Evolutionary conservation across 441 rosid species (phyloP).

Genomic region (Pelargonium myrrhifolium): DNA sequence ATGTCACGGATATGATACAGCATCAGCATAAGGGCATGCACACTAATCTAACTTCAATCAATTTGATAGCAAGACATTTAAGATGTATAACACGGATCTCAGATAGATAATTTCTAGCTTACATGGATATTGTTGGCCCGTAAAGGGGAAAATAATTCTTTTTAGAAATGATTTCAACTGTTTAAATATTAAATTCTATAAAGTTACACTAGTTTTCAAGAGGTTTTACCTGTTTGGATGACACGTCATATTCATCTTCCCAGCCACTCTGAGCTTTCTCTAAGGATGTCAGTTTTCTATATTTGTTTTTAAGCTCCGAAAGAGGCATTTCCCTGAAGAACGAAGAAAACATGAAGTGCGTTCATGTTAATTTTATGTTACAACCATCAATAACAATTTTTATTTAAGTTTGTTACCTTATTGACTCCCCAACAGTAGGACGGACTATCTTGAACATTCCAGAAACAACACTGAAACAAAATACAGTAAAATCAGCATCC

Average conservation of each 20-base stretch:
- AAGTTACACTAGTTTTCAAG: background rate
- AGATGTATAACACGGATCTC: background rate
- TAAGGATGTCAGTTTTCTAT: slow-evolving; percentile 59
- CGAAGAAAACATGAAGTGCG: slow-evolving; percentile 3
- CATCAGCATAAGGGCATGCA: background rate
- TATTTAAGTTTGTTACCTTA: slow-evolving; percentile 45
- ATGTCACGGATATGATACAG: slow-evolving; percentile 8
- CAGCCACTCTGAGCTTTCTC: slow-evolving; percentile 80
- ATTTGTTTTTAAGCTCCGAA: slow-evolving; percentile 74
- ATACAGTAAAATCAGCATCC: slow-evolving; percentile 11
- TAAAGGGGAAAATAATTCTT: background rate
- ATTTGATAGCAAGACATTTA: slow-evolving; percentile 1
- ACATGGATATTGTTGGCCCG: no score
- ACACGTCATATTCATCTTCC: slow-evolving; percentile 94
- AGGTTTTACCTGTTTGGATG: slow-evolving; percentile 79
- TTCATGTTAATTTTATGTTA: slow-evolving; percentile 10
- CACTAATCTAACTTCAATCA: background rate
- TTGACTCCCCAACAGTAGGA: slow-evolving; percentile 93
- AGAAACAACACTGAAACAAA: slow-evolving; percentile 57
- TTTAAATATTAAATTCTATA: background rate
- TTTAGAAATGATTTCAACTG: background rate
- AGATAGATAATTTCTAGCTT: no score
- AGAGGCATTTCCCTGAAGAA: slow-evolving; percentile 79
- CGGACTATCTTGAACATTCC: slow-evolving; percentile 85
- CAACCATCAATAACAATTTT: slow-evolving; percentile 8